Evolutionary conservation across 2,329 filamentous ascomycete species (phyloP), one percentile per base, ranked within the genome.

Genomic region (Alternaria sp.): DNA sequence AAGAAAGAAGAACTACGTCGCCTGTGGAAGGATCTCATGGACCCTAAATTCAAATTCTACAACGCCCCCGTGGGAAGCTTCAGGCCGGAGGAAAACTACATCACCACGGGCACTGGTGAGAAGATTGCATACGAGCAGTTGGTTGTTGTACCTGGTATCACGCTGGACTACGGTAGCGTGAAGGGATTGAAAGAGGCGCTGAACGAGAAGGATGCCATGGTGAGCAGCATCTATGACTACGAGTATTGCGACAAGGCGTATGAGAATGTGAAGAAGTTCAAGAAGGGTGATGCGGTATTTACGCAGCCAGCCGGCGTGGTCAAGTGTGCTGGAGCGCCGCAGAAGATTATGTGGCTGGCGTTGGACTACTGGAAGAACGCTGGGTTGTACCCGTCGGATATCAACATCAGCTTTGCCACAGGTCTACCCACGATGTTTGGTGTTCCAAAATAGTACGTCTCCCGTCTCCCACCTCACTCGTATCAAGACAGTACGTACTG

Each of bases 21-120:
- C 55, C 83, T 83, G 1, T 70, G 89, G 37, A 67, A 77, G 4
- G 77, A 76, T 46, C 71, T 90, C 48, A 74, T 90, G 7, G 82
- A 88, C 65, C 73, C 84, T n/a, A 86, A 86, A 68, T 74, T 90
- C 61, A 84, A 84, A 67, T 82, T 88, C 66, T 90, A 90, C 78
- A 80, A 82, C 57, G 75, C 83, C 1, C 71, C 74, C 2, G 85
- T 89, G 2, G 69, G 73, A 29, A 70, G 72, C 0, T 85, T 90
- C 53, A 60, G 78, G 0, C 88, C 88, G 0, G 81, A 85, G 29
- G 75, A 86, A 23, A 89, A 88, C 72, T 72, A 72, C 2, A 73
- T 90, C 51, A 85, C 81, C 0, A 80, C 89, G 1, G 76, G 69
- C 53, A 84, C 83, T 60, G 86, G 86, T 54, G 81, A 84, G 66